Conservation (phyloP, 2,329 filamentous ascomycete genomes). For the Malbranchea cinnamomea region DNA sequence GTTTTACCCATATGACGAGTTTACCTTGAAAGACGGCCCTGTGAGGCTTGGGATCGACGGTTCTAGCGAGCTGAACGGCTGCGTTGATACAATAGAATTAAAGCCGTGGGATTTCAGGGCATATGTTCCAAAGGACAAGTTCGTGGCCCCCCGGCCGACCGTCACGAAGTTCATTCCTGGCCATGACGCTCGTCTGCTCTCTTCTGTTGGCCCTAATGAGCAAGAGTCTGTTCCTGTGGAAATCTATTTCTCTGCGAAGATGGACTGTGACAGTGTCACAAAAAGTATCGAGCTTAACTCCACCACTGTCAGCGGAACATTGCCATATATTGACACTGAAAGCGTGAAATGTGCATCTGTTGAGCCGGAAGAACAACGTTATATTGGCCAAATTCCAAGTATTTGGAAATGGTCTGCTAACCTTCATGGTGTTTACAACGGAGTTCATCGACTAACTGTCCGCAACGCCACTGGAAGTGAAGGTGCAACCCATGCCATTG, state of each 20-base stretch:
- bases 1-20: slow-evolving; percentile 46
- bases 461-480: slow-evolving; percentile 35
- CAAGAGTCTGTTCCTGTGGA: slow-evolving; percentile 36
- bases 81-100: slow-evolving; percentile 38
- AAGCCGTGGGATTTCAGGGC: slow-evolving; percentile 43
- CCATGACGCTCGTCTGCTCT: slow-evolving; percentile 43
- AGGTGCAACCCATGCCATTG: slow-evolving; percentile 33
- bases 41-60: slow-evolving; percentile 34
- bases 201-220: slow-evolving; percentile 26
- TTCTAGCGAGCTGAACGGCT: slow-evolving; percentile 38
- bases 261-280: slow-evolving; percentile 44
- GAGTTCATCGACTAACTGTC: slow-evolving; percentile 44
- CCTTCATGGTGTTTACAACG: slow-evolving; percentile 43
- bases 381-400: slow-evolving; percentile 39
- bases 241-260: slow-evolving; percentile 43
- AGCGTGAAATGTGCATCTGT: slow-evolving; percentile 33
- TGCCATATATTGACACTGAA: slow-evolving; percentile 29
- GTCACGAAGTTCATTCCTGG: slow-evolving; percentile 47
- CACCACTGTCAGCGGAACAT: slow-evolving; percentile 32
- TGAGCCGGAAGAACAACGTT: slow-evolving; percentile 18
- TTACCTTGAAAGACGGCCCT: slow-evolving; percentile 34
- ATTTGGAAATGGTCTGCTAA: slow-evolving; percentile 39
- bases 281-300: slow-evolving; percentile 38
- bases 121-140: slow-evolving; percentile 40
- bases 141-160: slow-evolving; percentile 38